Evolutionary conservation across 2,329 filamentous ascomycete genomes (phyloP), one percentile per base, ranked within the genome.

Genomic region (Pezicula neosporulosa): DNA sequence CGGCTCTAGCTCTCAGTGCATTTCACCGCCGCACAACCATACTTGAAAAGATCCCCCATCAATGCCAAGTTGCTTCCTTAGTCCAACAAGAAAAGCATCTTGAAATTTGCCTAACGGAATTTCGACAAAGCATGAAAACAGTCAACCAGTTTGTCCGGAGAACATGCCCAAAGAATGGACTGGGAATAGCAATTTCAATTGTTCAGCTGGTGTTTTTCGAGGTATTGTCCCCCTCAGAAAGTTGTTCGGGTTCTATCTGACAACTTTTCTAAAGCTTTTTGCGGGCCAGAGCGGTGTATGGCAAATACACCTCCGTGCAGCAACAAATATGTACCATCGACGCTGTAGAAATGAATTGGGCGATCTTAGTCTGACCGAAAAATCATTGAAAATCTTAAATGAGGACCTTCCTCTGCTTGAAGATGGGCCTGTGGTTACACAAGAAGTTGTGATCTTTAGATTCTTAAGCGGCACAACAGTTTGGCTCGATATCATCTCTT

Each of bases 131-230:
- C 13, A 66, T 72, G 30, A 59, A 60, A 30, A 56, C 61, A 4
- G 57, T 70, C 28, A 59, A 61, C 38, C 47, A 59, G 21, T 54
- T 42, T 13, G 37, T 50, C n/a, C 15, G 48, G 19, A 37, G 38
- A 4, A 38, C 48, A n/a, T 57, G 54, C 30, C 56, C 54, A 3
- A 53, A 35, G 10, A 60, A 47, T 59, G 60, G 37, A 56, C 60
- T 56, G 49, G 60, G 66, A 7, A 70, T 77, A 18, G 69, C 82
- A 59, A 73, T 77, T 59, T 74, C 72, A 60, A 75, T 81, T 57
- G 61, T 79, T 33, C 78, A 81, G 60, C 70, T 82, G 49, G 72
- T 80, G 47, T 72, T 76, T 52, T 81, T 81, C 54, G 77, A 82
- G 60, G 63, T 63, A 57, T 50, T 50, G 8, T 5, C 33, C 13